phyloP scores from a whole-genome alignment of 2,329 filamentous ascomycete species.

The Monosporascus cannonballus region DNA sequence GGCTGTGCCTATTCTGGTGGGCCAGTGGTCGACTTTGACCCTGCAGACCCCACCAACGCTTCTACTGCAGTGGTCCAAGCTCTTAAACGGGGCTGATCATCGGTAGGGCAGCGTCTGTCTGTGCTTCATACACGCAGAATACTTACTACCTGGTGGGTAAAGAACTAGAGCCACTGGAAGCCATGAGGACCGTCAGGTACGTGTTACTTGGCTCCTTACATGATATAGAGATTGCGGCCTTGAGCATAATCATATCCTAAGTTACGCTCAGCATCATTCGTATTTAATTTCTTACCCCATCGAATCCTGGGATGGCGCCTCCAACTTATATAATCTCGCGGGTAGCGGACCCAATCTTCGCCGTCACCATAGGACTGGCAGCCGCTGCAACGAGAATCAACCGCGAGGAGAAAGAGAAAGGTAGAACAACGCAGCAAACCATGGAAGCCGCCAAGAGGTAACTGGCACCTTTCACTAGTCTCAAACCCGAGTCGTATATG shows the following conservation, averaged over 20 bases:
- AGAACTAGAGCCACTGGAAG: too few relatives aligned
- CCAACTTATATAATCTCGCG: slow-evolving; percentile 56
- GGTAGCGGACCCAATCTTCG: slow-evolving; percentile 53
- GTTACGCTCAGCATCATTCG: too few relatives aligned
- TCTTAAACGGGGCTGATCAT: too few relatives aligned
- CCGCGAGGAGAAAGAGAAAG: slow-evolving; percentile 54
- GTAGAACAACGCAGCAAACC: slow-evolving; percentile 44
- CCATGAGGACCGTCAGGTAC: too few relatives aligned
- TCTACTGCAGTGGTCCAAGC: too few relatives aligned
- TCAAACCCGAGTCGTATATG: not conserved
- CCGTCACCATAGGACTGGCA: slow-evolving; percentile 48
- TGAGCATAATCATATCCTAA: too few relatives aligned
- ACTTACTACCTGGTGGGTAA: too few relatives aligned
- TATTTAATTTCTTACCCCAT: too few relatives aligned
- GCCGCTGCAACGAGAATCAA: slow-evolving; percentile 53
- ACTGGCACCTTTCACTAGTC: slow-evolving; percentile 1
- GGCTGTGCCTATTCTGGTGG: slow-evolving; percentile 13
- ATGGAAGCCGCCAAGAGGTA: slow-evolving; percentile 41
- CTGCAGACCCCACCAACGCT: not conserved
- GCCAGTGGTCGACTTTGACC: slow-evolving; percentile 7
- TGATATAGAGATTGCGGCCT: too few relatives aligned
- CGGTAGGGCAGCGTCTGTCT: too few relatives aligned
- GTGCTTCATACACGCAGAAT: too few relatives aligned
- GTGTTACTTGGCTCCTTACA: too few relatives aligned
- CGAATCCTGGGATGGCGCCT: slow-evolving; percentile 36